These are phyloP conservation scores for Coccomyxa subellipsoidea DNA, from an alignment of 163 green algal genomes.

Conservation along the genomic window DNA sequence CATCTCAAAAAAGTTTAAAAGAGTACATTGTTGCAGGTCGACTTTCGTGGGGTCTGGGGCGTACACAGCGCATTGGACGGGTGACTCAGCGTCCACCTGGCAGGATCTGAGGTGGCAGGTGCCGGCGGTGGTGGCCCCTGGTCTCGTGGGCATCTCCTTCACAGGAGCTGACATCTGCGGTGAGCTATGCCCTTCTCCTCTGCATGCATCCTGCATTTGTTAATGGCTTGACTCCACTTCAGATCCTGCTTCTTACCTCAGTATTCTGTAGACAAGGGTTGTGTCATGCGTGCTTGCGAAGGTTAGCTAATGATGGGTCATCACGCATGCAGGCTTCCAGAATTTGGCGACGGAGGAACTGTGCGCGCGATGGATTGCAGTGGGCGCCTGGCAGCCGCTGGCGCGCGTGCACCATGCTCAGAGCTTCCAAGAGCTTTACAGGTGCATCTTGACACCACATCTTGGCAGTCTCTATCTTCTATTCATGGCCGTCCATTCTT, in stretches of 20 bases:
- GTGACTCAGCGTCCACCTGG: conserved; percentile 76
- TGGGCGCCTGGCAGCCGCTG: conserved; percentile 68
- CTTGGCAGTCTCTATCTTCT: too few species aligned
- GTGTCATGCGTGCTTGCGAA: too few species aligned
- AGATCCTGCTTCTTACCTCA: not conserved
- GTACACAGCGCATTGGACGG: conserved; percentile 73
- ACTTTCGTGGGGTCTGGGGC: conserved; percentile 60
- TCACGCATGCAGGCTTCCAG: conserved; percentile 61
- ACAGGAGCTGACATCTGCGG: conserved; percentile 76
- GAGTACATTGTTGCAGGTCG: conserved; percentile 49
- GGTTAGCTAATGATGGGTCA: too few species aligned
- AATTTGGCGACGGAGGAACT: conserved; percentile 55
- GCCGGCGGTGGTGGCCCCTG: conserved; percentile 41
- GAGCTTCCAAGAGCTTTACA: conserved; percentile 50
- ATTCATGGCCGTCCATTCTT: too few species aligned
- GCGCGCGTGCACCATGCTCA: conserved; percentile 43
- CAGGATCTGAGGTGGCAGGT: conserved; percentile 51
- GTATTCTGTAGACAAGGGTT: too few species aligned
- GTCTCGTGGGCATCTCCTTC: conserved; percentile 64
- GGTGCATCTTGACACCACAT: not conserved
- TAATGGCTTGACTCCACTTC: too few species aligned
- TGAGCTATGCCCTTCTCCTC: conserved; percentile 16
- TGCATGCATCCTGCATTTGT: too few species aligned
- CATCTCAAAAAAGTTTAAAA: too few species aligned
- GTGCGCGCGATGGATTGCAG: conserved; percentile 53